Conservation (phyloP, 306 rosid genomes). For the Clitoria ternatea region DNA sequence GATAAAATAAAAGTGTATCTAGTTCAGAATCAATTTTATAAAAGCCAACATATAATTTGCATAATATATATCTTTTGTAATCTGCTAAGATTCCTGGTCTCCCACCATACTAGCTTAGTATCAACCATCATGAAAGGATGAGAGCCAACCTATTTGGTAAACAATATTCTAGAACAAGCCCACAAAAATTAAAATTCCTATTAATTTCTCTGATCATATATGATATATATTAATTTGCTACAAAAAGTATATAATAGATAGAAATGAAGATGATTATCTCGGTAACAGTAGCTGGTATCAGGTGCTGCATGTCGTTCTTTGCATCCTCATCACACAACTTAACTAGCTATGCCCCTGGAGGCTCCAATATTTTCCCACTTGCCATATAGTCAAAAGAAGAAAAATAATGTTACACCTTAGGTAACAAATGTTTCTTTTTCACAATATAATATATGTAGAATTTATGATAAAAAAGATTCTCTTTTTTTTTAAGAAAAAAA, state of each 20-base stretch:
- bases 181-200: no score
- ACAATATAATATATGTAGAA: no score
- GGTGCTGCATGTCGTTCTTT: constrained; percentile 51
- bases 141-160: constrained; percentile 26
- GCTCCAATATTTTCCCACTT: constrained; percentile 43
- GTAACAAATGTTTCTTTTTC: constrained; percentile 19
- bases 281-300: constrained; percentile 54
- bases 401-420: constrained; percentile 27
- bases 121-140: constrained; percentile 6
- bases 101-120: constrained; percentile 35
- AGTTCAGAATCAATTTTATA: constrained; percentile 14
- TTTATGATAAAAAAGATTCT: constrained; percentile 16
- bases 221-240: no score
- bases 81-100: constrained; percentile 56
- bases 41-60: constrained; percentile 26
- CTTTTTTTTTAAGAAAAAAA: no score
- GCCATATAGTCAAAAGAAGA: constrained; percentile 11
- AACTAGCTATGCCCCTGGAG: constrained; percentile 15
- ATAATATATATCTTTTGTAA: constrained; percentile 42
- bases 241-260: constrained; percentile 37
- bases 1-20: constrained; percentile 44
- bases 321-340: constrained; percentile 52
- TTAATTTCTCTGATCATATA: constrained; percentile 26
- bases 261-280: constrained; percentile 38
- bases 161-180: background rate